phyloP scores from a whole-genome alignment of 306 rosid genomes.

The Corylus heterophylla region DNA sequence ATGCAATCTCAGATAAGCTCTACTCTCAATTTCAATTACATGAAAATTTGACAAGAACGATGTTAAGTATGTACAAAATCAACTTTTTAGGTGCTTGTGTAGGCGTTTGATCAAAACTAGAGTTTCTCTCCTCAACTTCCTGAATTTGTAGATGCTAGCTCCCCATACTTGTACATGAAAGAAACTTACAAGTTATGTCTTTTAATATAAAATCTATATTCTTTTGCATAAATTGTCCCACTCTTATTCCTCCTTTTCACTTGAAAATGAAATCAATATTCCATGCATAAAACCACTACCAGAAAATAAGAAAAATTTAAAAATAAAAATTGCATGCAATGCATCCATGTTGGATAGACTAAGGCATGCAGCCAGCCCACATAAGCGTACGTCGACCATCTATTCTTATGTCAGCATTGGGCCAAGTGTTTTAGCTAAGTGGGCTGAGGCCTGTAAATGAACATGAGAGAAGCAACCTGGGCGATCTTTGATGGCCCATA shows the following conservation, averaged over 20 bases:
- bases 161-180: not conserved
- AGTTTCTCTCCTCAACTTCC: constrained; percentile 41
- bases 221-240: not conserved
- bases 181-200: not conserved
- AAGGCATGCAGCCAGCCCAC: too few species aligned
- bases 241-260: not conserved
- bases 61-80: not conserved
- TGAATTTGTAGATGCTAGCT: constrained; percentile 26
- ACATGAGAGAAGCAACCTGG: too few species aligned
- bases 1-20: too few species aligned
- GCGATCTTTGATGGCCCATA: too few species aligned
- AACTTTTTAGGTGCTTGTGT: constrained; percentile 29
- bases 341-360: too few species aligned
- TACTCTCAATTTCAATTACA: too few species aligned
- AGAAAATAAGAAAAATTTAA: not conserved
- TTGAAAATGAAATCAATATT: constrained; percentile 1
- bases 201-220: not conserved
- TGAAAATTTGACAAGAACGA: not conserved
- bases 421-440: too few species aligned
- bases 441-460: too few species aligned
- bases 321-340: too few species aligned
- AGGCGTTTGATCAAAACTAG: constrained; percentile 41
- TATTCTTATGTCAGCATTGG: too few species aligned
- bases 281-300: not conserved
- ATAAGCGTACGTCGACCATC: too few species aligned